phyloP scores from a whole-genome alignment of 169 alveolate genomes.

The Plasmodium berghei region DNA sequence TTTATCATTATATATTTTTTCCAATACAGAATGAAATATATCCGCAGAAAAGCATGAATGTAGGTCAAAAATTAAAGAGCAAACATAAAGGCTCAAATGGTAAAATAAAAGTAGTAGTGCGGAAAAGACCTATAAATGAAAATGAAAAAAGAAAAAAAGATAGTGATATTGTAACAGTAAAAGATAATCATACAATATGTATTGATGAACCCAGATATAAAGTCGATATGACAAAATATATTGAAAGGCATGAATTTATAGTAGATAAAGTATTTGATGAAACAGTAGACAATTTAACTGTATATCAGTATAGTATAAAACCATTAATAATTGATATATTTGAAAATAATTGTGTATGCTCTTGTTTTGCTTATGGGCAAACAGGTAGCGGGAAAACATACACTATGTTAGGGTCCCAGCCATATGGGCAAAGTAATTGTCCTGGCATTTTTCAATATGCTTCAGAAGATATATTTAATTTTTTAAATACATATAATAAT shows the following conservation, averaged over 20 bases:
- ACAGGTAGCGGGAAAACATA: slow-evolving; percentile 98
- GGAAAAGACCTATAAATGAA: slow-evolving; percentile 95
- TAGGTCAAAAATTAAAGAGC: slow-evolving; percentile 48
- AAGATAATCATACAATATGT: slow-evolving; percentile 81
- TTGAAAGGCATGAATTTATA: slow-evolving; percentile 93
- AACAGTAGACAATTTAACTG: slow-evolving; percentile 88
- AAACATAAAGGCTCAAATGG: slow-evolving; percentile 52
- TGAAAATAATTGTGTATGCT: slow-evolving; percentile 92
- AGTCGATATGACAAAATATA: slow-evolving; percentile 93
- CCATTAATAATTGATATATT: slow-evolving; percentile 96
- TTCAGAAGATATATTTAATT: slow-evolving; percentile 93
- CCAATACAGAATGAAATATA: slow-evolving; percentile 31
- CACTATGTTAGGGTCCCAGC: slow-evolving; percentile 97
- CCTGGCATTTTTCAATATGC: slow-evolving; percentile 96
- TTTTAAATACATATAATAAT: slow-evolving; percentile 84
- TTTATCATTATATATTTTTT: neutral
- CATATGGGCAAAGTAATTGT: slow-evolving; percentile 79
- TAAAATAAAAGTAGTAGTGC: slow-evolving; percentile 93
- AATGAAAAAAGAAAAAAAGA: slow-evolving; percentile 93
- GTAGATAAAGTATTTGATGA: slow-evolving; percentile 93
- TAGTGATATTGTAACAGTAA: slow-evolving; percentile 92
- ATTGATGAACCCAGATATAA: slow-evolving; percentile 82
- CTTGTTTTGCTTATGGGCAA: slow-evolving; percentile 98
- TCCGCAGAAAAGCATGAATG: slow-evolving; percentile 55
- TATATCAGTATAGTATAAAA: slow-evolving; percentile 91